These are phyloP conservation scores for Nitzschia inconspicua DNA, from an alignment of 108 stramenopile genomes.

Conservation along the genomic window DNA sequence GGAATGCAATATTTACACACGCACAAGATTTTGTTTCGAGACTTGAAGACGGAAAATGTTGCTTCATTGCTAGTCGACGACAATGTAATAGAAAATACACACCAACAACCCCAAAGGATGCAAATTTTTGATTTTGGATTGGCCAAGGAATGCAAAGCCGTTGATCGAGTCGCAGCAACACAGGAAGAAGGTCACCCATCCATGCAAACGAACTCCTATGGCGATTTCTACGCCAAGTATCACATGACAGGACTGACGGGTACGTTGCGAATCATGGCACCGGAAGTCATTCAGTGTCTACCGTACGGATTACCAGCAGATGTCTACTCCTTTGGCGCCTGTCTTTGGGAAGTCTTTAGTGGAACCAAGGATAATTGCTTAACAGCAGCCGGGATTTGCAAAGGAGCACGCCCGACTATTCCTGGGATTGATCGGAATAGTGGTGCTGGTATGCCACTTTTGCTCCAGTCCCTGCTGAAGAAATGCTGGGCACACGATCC, in stretches of 20 bases:
- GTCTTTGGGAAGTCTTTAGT: constrained; percentile 30
- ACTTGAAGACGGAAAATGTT: constrained; percentile 37
- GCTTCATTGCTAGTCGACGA: background rate
- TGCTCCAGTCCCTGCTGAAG: background rate
- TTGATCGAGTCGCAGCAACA: background rate
- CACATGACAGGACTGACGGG: constrained; percentile 37
- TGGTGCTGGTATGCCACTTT: constrained; percentile 1
- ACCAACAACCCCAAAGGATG: constrained; percentile 2
- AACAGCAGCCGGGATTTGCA: constrained; percentile 17
- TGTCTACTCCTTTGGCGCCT: constrained; percentile 20
- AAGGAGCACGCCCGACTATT: constrained; percentile 1
- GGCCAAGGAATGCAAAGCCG: constrained; percentile 56
- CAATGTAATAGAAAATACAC: background rate
- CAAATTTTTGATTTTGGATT: constrained; percentile 75
- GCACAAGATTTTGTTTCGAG: constrained; percentile 21
- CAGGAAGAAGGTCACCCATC: background rate
- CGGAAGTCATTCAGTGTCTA: constrained; percentile 28
- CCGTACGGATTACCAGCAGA: constrained; percentile 19
- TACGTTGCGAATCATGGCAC: constrained; percentile 42
- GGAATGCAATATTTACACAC: constrained; percentile 34
- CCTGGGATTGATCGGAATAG: background rate
- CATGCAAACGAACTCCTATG: background rate
- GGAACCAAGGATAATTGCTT: constrained; percentile 14
- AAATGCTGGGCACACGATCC: constrained; percentile 5
- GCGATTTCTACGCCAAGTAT: constrained; percentile 23